Evolutionary conservation across 1,284 basidiomycete genomes (phyloP).

Genomic region (Naganishia liquefaciens): DNA sequence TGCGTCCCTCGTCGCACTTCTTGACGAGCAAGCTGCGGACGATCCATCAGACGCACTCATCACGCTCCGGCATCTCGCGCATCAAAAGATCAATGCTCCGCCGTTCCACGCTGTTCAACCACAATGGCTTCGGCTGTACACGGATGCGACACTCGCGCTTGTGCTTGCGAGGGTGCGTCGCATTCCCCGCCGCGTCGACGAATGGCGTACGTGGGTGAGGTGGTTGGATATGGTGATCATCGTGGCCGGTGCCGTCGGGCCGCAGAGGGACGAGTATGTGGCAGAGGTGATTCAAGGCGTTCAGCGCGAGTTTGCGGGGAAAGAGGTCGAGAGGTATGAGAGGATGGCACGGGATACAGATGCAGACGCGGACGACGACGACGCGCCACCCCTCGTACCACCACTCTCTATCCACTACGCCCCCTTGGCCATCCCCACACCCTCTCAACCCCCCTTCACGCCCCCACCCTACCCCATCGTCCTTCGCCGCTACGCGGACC

Average conservation of each 20-base stretch:
- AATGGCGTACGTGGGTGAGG: conserved; percentile 54
- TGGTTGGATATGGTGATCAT: conserved; percentile 77
- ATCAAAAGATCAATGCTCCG: conserved; percentile 53
- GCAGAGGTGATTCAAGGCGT: conserved; percentile 61
- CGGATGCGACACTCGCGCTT: conserved; percentile 52
- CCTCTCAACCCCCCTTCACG: conserved; percentile 33
- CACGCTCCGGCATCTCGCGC: conserved; percentile 49
- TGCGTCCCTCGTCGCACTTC: not conserved
- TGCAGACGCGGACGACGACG: not conserved
- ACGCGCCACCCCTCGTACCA: conserved; percentile 12
- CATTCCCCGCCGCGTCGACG: conserved; percentile 30
- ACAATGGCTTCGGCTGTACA: conserved; percentile 55
- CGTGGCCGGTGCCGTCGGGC: conserved; percentile 74
- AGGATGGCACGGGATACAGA: not conserved
- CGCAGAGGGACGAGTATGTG: conserved; percentile 63
- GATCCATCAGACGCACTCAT: conserved; percentile 6
- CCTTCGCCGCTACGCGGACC: conserved; percentile 70
- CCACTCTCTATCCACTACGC: conserved; percentile 33
- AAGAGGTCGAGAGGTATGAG: not conserved
- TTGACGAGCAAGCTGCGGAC: not conserved
- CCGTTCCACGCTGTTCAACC: conserved; percentile 52
- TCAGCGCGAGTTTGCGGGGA: conserved; percentile 46
- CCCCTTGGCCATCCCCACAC: conserved; percentile 50
- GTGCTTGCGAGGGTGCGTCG: conserved; percentile 23
- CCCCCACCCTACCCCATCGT: conserved; percentile 75